Evolutionary conservation across 1,284 basidiomycete genomes (phyloP), one percentile per base, ranked within the genome.

Genomic region (Melampsora americana): DNA sequence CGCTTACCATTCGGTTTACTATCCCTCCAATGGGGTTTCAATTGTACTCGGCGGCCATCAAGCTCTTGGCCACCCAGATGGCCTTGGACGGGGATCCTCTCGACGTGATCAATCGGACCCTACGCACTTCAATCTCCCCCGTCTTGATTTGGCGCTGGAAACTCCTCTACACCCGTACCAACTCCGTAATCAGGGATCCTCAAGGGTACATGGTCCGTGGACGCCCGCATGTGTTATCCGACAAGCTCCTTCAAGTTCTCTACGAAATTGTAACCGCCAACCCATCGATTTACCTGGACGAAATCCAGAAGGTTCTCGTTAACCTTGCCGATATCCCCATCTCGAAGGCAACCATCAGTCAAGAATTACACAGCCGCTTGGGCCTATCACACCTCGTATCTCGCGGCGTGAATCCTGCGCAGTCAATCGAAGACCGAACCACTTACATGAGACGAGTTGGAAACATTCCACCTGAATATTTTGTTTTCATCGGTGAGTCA

Each of bases 11-110:
- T n/a, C n/a, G 39, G 39, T 42, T 42, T 42, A 5, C 11, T 42
- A 5, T 12, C 39, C 39, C 5, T 42, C 5, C 6, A 42, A 42
- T 42, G 39, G 39, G 39, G 39, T 42, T 7, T 42, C 39, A 42
- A 6, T 42, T 42, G 5, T 56, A 56, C 26, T 5, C n/a, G n/a
- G n/a, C 1, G 26, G 18, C 4, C 53, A 23, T 56, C 53, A 56
- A 56, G 53, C 53, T 56, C 53, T 28, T 56, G 53, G 53, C 53
- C 20, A 56, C 53, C 20, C 53, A 28, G 53, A 56, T 56, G 53
- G 20, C n/a, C n/a, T 5, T 56, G 4, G n/a, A 56, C 20, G n/a
- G 26, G 1, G 53, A 5, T 6, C 9, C 53, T 6, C 53, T 56
- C 12, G n/a, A 56, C 20, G 1, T n/a, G 6, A 56, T 56, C 53